Evolutionary conservation across 192 early-diverging fungal genomes (phyloP).

Genomic region (Backusella westeae): DNA sequence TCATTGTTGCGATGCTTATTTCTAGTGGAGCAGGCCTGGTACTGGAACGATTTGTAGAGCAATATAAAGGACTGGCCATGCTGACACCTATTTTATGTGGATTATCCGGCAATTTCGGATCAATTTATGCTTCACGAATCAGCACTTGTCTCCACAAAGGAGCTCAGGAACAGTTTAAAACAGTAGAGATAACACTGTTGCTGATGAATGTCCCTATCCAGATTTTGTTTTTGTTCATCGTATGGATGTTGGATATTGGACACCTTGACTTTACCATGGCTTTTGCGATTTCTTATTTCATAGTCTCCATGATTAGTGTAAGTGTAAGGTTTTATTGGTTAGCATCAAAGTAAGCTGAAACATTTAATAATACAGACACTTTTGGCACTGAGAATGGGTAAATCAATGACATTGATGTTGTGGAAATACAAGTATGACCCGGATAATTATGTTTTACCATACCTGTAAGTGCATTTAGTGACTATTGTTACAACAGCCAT

Average conservation of each 20-base stretch:
- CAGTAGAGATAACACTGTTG: slow-evolving; percentile 58
- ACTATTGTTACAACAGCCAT: neutral
- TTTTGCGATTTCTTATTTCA: slow-evolving; percentile 52
- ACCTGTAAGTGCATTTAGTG: slow-evolving; percentile 45
- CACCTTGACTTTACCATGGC: slow-evolving; percentile 37
- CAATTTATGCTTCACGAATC: slow-evolving; percentile 74
- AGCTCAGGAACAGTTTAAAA: slow-evolving; percentile 40
- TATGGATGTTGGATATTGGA: slow-evolving; percentile 46
- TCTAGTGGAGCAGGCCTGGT: slow-evolving; percentile 66
- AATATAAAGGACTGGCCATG: slow-evolving; percentile 62
- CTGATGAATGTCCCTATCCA: slow-evolving; percentile 71
- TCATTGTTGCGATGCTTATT: slow-evolving; percentile 73
- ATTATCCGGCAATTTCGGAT: slow-evolving; percentile 74
- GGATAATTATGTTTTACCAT: slow-evolving; percentile 68
- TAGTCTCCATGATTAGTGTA: slow-evolving; percentile 56
- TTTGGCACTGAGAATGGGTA: slow-evolving; percentile 54
- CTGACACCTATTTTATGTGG: slow-evolving; percentile 67
- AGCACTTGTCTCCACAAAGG: slow-evolving; percentile 70
- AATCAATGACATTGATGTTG: slow-evolving; percentile 51
- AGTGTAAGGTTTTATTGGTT: slow-evolving; percentile 21
- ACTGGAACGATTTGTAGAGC: slow-evolving; percentile 64
- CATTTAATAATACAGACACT: slow-evolving; percentile 41
- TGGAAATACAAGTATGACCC: slow-evolving; percentile 74
- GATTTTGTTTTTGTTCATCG: slow-evolving; percentile 53
- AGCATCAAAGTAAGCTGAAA: slow-evolving; percentile 24